Evolutionary conservation across 1,284 basidiomycete genomes (phyloP).

Genomic region (Inonotus hispidus): DNA sequence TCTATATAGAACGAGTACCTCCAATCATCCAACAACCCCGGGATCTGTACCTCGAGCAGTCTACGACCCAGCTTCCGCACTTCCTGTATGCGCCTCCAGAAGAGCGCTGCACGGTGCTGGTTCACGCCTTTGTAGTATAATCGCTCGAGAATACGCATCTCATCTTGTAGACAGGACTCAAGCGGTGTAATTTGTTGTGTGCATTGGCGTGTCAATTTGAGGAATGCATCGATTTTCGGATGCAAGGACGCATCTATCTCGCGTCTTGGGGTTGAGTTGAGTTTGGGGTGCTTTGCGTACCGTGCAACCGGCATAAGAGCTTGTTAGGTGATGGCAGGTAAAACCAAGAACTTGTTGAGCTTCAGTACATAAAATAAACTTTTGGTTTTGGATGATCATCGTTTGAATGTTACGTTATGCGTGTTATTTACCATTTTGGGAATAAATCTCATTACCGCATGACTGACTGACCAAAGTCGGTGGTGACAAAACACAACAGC

Average conservation of each 20-base stretch:
- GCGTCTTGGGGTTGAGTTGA: conserved; percentile 30
- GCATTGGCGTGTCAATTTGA: conserved; percentile 55
- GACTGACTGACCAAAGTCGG: background rate
- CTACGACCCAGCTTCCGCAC: conserved; percentile 51
- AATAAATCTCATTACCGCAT: background rate
- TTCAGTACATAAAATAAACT: conserved; percentile 19
- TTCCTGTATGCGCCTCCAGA: conserved; percentile 64
- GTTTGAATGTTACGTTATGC: background rate
- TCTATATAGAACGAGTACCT: conserved; percentile 55
- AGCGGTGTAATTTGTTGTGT: conserved; percentile 46
- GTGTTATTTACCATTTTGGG: background rate
- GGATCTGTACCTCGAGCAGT: conserved; percentile 39
- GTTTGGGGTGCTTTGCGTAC: background rate
- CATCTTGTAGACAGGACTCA: conserved; percentile 42
- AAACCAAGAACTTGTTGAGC: background rate
- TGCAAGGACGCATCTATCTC: conserved; percentile 34
- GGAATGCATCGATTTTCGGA: conserved; percentile 41
- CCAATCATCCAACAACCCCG: conserved; percentile 40
- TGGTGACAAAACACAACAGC: background rate
- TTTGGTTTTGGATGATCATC: conserved; percentile 4
- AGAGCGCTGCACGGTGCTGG: conserved; percentile 66
- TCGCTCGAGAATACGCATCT: conserved; percentile 56
- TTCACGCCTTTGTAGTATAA: conserved; percentile 77
- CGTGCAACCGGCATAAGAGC: conserved; percentile 21
- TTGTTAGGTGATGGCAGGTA: background rate